A percentile compares a stretch with the other conserved stretches of the same genome.
Evolutionary conservation across 352 stramenopile genomes (phyloP).

Genomic region (Phytopythium cucurbitacearum): DNA sequence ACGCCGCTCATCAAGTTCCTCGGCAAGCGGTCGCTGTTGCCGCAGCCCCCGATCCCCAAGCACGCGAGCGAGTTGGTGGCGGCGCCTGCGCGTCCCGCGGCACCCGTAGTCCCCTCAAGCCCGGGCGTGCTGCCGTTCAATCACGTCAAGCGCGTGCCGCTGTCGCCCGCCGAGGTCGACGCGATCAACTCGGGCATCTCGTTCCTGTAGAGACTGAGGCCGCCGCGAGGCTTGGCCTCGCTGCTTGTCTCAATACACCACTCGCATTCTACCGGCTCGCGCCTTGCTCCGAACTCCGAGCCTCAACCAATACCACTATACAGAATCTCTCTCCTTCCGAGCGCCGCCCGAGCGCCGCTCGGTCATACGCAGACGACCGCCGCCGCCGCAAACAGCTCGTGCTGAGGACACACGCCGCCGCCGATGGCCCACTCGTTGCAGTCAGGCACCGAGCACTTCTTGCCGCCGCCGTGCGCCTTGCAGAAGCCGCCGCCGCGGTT

Average conservation of each 20-base stretch:
- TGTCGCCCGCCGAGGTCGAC: slow-evolving; percentile 58
- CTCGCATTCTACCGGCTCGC: background rate
- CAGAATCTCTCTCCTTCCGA: background rate
- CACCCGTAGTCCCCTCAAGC: slow-evolving; percentile 49
- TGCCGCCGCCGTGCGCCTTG: slow-evolving; percentile 75
- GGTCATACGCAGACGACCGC: slow-evolving; percentile 55
- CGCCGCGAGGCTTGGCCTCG: background rate
- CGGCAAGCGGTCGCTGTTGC: slow-evolving; percentile 67
- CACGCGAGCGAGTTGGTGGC: slow-evolving; percentile 16
- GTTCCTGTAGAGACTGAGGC: slow-evolving; percentile 41
- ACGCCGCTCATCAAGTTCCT: slow-evolving; percentile 68
- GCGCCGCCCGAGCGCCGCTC: slow-evolving; percentile 4
- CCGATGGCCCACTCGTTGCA: slow-evolving; percentile 76
- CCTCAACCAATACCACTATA: background rate
- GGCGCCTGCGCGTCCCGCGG: slow-evolving; percentile 9
- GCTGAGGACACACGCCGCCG: slow-evolving; percentile 58
- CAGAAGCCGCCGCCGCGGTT: slow-evolving; percentile 75
- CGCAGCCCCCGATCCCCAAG: slow-evolving; percentile 21
- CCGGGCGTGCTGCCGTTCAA: slow-evolving; percentile 60
- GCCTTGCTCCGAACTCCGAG: background rate
- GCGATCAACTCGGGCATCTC: slow-evolving; percentile 80
- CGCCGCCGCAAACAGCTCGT: slow-evolving; percentile 44
- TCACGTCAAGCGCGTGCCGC: slow-evolving; percentile 56
- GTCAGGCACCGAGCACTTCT: slow-evolving; percentile 53
- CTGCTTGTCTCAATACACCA: background rate